Evolutionary conservation across 192 early-diverging fungal genomes (phyloP).

Genomic region (Entomortierella chlamydospora): DNA sequence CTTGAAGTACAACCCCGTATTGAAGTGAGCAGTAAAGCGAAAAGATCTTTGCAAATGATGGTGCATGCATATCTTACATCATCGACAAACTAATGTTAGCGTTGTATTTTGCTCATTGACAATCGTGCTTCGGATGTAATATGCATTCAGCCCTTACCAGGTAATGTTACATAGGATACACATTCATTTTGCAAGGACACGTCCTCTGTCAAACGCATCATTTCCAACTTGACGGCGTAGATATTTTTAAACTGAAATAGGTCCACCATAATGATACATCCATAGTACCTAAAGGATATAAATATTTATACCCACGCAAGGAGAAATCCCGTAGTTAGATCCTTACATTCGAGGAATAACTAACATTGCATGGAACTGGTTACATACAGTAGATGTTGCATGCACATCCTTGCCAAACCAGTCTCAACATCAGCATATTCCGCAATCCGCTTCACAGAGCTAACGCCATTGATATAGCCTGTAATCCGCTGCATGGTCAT

Average conservation of each 20-base stretch:
- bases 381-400: slow-evolving; percentile 90
- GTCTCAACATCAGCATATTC: slow-evolving; percentile 82
- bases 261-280: slow-evolving; percentile 90
- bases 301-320: no score
- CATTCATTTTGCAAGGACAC: slow-evolving; percentile 81
- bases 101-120: neutral
- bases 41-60: slow-evolving; percentile 78
- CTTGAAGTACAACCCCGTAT: slow-evolving; percentile 79
- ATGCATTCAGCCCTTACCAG: slow-evolving; percentile 30
- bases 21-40: slow-evolving; percentile 85
- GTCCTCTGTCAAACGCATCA: slow-evolving; percentile 72
- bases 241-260: slow-evolving; percentile 97
- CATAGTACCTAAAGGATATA: slow-evolving; percentile 76
- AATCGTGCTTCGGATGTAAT: neutral
- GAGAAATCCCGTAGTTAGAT: no score
- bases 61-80: slow-evolving; percentile 55
- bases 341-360: no score
- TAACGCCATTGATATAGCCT: slow-evolving; percentile 85
- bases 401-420: slow-evolving; percentile 79
- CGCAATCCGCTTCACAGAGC: slow-evolving; percentile 85
- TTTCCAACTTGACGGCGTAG: slow-evolving; percentile 76
- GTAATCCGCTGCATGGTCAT: slow-evolving; percentile 86
- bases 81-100: neutral
- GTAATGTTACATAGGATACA: slow-evolving; percentile 74
- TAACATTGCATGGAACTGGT: no score